Evolutionary conservation across 2,329 filamentous ascomycete species (phyloP), one percentile per base, ranked within the genome.

Genomic region (Daldinia sp.): DNA sequence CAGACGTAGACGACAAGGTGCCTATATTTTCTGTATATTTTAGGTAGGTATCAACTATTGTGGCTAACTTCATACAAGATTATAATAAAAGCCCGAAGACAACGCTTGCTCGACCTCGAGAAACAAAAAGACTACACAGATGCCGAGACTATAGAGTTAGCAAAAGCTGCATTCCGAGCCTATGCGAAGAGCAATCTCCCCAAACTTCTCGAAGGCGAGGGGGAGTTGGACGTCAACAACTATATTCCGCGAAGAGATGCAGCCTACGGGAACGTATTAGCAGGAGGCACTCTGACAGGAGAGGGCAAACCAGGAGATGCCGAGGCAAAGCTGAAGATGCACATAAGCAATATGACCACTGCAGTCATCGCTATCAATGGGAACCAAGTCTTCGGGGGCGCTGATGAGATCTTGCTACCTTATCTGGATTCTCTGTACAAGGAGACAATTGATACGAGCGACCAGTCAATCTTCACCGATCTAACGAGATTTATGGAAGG

Each of bases 301-400:
- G 84, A 87, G 63, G 84, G 83, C 32, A 85, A 83, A 70, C 83
- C 91, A 0, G 86, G 90, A 5, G 93, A 96, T 72, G 87, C 88
- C 58, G 91, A 96, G 75, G 92, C 92, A 11, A 96, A 96, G 80
- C 79, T 92, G 68, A 96, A 94, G 79, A 96, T 96, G 92, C 92
- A 96, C 72, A 85, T 96, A 64, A 88, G 87, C 72, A 86, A 84
- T 72, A 84, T 84, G 80, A 80, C 81, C 49, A 75, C 81, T 23
- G 85, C 86, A 0, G 80, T 81, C 1, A 71, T 74, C 52, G 81
- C 84, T 5, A 82, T 87, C 56, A 76, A 78, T 43, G 74, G 77
- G n/a, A 77, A 79, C 37, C 77, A 80, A 47, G 76, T 86, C 17
- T 87, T 86, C 72, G 82, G 82, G 1, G 83, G 83, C 29, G 80